Conservation (phyloP, 2,329 filamentous ascomycete genomes). For the Dactylellina sp. region DNA sequence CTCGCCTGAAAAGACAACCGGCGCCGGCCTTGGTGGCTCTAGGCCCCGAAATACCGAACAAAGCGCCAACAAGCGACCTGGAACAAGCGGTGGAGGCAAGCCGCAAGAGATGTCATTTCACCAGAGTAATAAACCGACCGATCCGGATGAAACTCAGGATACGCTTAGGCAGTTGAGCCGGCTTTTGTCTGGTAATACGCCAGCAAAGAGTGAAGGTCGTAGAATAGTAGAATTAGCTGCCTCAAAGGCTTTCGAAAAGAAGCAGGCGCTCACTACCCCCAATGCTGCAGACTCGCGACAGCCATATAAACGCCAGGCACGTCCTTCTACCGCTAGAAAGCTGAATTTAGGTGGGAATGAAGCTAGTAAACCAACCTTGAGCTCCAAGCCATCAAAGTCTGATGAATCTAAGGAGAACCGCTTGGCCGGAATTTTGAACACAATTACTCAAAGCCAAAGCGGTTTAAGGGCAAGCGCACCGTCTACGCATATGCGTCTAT, state of each 20-base stretch:
- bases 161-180: conserved; percentile 50
- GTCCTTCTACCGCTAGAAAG: conserved; percentile 16
- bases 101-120: conserved; percentile 39
- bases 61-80: conserved; percentile 2
- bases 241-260: conserved; percentile 21
- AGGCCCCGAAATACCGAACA: conserved; percentile 3
- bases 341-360: conserved; percentile 10
- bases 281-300: conserved; percentile 20
- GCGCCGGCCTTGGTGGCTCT: neutral
- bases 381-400: conserved; percentile 13
- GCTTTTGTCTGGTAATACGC: conserved; percentile 45
- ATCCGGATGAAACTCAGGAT: conserved; percentile 51
- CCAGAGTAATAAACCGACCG: conserved; percentile 30
- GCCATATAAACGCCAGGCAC: conserved; percentile 39
- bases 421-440: conserved; percentile 14
- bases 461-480: neutral
- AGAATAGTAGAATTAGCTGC: conserved; percentile 31
- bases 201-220: conserved; percentile 29
- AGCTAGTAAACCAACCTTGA: conserved; percentile 8
- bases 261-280: neutral
- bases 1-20: conserved; percentile 11
- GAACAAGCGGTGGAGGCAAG: conserved; percentile 15
- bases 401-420: conserved; percentile 11
- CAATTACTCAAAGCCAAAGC: conserved; percentile 5
- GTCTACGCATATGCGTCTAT: neutral